Conservation (phyloP, 1,139 yeast species). For the Candida tropicalis region DNA sequence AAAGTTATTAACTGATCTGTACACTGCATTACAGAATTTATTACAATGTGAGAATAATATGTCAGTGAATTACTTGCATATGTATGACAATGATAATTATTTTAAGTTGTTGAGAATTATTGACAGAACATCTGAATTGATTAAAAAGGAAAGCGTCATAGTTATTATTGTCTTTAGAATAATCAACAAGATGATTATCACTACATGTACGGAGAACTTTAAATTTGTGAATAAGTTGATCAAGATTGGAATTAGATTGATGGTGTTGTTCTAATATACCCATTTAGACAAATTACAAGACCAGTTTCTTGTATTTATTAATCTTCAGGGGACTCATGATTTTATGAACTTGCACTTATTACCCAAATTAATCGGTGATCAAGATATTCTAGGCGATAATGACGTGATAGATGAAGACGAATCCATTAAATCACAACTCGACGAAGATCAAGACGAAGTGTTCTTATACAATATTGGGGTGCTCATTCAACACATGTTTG, state of each 20-base stretch:
- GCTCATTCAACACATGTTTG: conserved; percentile 25
- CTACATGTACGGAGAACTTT: conserved; percentile 34
- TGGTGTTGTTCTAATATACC: conserved; percentile 30
- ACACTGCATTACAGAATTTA: conserved; percentile 25
- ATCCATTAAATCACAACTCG: conserved; percentile 8
- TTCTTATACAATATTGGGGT: conserved; percentile 24
- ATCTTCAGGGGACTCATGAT: conserved; percentile 27
- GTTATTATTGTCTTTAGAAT: conserved; percentile 32
- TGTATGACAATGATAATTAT: conserved; percentile 22
- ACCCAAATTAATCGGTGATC: conserved; percentile 15
- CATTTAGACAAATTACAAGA: conserved; percentile 34
- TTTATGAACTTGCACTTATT: conserved; percentile 15
- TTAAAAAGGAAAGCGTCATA: conserved; percentile 27
- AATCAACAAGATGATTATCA: conserved; percentile 39
- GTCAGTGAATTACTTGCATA: conserved; percentile 24
- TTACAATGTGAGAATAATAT: conserved; percentile 31
- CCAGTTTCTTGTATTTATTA: conserved; percentile 40
- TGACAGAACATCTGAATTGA: conserved; percentile 18
- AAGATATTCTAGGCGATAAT: conserved; percentile 9
- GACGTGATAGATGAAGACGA: conserved; percentile 12
- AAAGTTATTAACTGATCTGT: conserved; percentile 19
- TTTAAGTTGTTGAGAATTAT: conserved; percentile 26
- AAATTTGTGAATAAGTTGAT: conserved; percentile 31
- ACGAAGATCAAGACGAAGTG: conserved; percentile 12
- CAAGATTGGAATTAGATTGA: conserved; percentile 32